phyloP scores from a whole-genome alignment of 1,139 yeast genomes.

The Candida glucosophila region DNA sequence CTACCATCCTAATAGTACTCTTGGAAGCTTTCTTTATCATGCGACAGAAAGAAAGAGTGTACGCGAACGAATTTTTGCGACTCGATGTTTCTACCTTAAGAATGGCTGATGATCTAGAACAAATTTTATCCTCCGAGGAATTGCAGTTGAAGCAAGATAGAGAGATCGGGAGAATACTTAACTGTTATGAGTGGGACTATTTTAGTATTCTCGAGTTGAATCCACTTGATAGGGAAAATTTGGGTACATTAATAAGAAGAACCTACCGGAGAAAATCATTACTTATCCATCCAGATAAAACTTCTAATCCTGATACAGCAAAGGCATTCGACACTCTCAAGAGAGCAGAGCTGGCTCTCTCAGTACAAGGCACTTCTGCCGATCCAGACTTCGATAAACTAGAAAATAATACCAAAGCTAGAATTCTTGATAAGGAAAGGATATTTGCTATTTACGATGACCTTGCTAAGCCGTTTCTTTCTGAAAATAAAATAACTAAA shows the following conservation, averaged over 20 bases:
- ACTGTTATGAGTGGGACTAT: constrained; percentile 41
- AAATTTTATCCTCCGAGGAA: constrained; percentile 26
- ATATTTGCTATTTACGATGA: constrained; percentile 28
- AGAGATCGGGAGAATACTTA: constrained; percentile 49
- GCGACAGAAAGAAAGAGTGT: no score
- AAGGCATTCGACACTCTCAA: constrained; percentile 51
- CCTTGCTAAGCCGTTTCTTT: constrained; percentile 2
- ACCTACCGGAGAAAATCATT: constrained; percentile 51
- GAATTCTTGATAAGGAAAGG: constrained; percentile 34
- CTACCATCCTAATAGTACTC: neutral
- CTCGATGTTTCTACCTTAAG: no score
- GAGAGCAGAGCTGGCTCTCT: constrained; percentile 23
- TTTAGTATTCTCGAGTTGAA: constrained; percentile 48
- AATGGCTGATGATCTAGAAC: constrained; percentile 23
- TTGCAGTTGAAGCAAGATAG: constrained; percentile 32
- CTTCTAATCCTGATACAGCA: constrained; percentile 46
- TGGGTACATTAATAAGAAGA: constrained; percentile 28
- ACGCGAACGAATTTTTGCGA: no score
- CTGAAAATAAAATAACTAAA: neutral
- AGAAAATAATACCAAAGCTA: constrained; percentile 17
- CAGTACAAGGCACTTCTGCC: constrained; percentile 7
- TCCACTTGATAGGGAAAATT: constrained; percentile 28
- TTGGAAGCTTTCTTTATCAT: no score
- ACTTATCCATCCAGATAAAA: constrained; percentile 64
- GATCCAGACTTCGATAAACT: constrained; percentile 10